Conservation (phyloP, 306 rosid species). For the Trifolium pratense region DNA sequence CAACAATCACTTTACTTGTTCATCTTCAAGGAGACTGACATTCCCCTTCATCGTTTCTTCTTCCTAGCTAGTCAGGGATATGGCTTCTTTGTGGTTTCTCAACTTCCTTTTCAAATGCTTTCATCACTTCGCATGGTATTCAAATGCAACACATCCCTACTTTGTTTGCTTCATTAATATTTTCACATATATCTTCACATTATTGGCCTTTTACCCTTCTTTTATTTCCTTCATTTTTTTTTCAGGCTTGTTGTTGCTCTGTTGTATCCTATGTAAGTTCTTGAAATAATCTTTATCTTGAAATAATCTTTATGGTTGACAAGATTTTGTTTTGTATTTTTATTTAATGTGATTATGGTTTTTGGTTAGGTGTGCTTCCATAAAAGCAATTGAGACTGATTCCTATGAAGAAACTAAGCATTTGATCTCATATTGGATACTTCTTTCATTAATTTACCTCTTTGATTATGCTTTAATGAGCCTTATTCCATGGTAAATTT, state of each 20-base stretch:
- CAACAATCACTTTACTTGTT: too few species aligned
- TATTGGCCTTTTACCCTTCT: not conserved
- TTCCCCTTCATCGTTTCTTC: too few species aligned
- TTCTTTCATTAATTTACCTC: constrained; percentile 53
- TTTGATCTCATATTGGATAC: constrained; percentile 66
- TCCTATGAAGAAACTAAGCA: constrained; percentile 44
- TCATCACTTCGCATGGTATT: too few species aligned
- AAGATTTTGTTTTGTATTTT: not conserved
- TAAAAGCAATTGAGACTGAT: constrained; percentile 58
- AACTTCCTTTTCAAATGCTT: too few species aligned
- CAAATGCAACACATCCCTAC: too few species aligned
- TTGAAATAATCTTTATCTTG: not conserved
- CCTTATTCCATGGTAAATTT: constrained; percentile 53
- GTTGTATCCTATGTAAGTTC: constrained; percentile 40
- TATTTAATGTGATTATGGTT: constrained; percentile 29
- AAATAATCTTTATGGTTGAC: not conserved
- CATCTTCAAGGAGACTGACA: too few species aligned
- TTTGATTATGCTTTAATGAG: constrained; percentile 50
- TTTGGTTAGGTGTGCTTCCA: constrained; percentile 58
- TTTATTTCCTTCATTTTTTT: not conserved
- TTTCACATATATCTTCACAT: too few species aligned
- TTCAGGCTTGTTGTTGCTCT: not conserved
- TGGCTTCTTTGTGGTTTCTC: too few species aligned
- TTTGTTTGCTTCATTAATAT: too few species aligned
- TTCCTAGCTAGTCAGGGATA: too few species aligned